phyloP scores from a whole-genome alignment of 1,284 basidiomycete species.

The Peniophora sp. region DNA sequence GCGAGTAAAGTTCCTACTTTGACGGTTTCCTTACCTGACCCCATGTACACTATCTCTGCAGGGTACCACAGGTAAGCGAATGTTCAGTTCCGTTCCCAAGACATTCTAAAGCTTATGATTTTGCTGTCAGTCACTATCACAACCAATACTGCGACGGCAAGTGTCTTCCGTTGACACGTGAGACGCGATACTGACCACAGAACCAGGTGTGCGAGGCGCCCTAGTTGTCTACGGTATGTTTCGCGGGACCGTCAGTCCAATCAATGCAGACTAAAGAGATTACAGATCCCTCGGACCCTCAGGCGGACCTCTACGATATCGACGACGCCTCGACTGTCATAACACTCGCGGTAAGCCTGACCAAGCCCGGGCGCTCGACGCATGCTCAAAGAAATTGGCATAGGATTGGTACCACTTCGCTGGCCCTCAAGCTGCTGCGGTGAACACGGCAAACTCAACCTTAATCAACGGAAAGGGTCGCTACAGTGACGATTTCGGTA shows the following conservation, averaged over 20 bases:
- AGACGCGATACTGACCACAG: too few relatives aligned
- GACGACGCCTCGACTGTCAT: constrained; percentile 20
- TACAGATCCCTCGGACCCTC: constrained; percentile 23
- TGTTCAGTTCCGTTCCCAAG: too few relatives aligned
- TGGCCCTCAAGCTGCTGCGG: background rate
- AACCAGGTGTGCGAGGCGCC: constrained; percentile 1
- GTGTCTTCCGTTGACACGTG: too few relatives aligned
- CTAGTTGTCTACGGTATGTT: constrained; percentile 22
- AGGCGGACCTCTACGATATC: constrained; percentile 28
- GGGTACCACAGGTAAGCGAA: too few relatives aligned
- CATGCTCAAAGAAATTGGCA: background rate
- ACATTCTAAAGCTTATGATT: too few relatives aligned
- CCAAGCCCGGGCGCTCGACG: constrained; percentile 26
- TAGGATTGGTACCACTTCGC: constrained; percentile 10
- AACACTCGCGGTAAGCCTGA: constrained; percentile 32
- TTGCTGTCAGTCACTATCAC: constrained; percentile 10
- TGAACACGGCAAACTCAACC: constrained; percentile 20
- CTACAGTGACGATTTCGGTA: constrained; percentile 14
- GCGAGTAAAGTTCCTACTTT: too few relatives aligned
- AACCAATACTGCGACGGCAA: constrained; percentile 10
- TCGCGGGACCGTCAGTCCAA: too few relatives aligned
- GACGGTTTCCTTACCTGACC: too few relatives aligned
- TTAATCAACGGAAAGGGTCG: constrained; percentile 34
- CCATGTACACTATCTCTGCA: too few relatives aligned
- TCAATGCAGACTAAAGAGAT: too few relatives aligned